A percentile compares a stretch with the other conserved stretches of the same genome.
Conservation (phyloP, 352 stramenopile species). For the Pythium brassicae region DNA sequence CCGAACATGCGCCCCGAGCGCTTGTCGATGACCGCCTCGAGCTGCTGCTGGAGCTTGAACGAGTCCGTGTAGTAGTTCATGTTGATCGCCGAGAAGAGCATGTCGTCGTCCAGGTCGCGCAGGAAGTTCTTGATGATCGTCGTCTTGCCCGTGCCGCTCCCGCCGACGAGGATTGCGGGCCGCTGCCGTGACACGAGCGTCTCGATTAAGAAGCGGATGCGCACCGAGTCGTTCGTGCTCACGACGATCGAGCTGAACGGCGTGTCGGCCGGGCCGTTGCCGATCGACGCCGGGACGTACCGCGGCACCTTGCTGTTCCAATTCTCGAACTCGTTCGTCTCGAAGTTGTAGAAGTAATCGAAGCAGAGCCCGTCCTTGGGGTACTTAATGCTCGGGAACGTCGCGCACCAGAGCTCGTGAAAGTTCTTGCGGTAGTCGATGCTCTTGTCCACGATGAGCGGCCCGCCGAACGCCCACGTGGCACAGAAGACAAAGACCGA, state of each 20-base stretch:
- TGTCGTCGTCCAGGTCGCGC: conserved; percentile 87
- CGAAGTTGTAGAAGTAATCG: conserved; percentile 97
- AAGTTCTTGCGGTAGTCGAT: conserved; percentile 90
- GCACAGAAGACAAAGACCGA: conserved; percentile 95
- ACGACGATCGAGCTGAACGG: conserved; percentile 97
- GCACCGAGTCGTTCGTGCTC: conserved; percentile 94
- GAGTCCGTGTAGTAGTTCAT: conserved; percentile 98
- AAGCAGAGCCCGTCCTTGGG: conserved; percentile 95
- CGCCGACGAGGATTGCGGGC: conserved; percentile 94
- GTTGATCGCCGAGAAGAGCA: conserved; percentile 96
- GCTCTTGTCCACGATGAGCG: conserved; percentile 92
- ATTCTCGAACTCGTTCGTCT: conserved; percentile 89
- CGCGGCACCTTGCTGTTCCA: conserved; percentile 93
- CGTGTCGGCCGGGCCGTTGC: conserved; percentile 89
- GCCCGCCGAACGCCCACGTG: conserved; percentile 96
- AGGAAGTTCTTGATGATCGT: conserved; percentile 97
- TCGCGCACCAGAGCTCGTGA: conserved; percentile 77
- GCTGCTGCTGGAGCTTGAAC: conserved; percentile 92
- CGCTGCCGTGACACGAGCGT: conserved; percentile 92
- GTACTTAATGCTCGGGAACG: conserved; percentile 89
- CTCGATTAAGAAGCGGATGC: conserved; percentile 93
- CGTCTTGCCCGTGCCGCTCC: conserved; percentile 96
- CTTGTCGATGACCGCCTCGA: conserved; percentile 97
- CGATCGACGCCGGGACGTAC: conserved; percentile 89
- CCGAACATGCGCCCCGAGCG: conserved; percentile 94